Evolutionary conservation across 306 rosid genomes (phyloP), one percentile per base, ranked within the genome.

Genomic region (Cucurbita moschata): DNA sequence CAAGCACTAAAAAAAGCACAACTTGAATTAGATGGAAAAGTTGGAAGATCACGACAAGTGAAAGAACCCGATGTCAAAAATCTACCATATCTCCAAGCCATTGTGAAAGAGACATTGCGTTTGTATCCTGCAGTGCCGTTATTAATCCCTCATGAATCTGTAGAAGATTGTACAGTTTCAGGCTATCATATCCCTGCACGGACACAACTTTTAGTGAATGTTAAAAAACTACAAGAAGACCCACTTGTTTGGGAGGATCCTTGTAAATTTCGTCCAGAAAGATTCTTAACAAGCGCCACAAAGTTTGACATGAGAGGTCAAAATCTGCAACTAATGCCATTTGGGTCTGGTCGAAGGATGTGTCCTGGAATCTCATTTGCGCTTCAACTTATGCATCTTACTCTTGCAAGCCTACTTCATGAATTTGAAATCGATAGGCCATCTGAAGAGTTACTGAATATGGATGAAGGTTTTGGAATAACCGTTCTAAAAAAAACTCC

Each of bases 151-250:
- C 60, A 55, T 19, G 60, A 55, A 7, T 55, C 60, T 3, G 9
- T 1, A 3, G 60, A 88, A 73, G 89, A 84, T 73, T 88, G 89
- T 57, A 67, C 23, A 7, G 84, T 84, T 8, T 72, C 72, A 4
- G 86, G 90, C 8, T 86, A 82, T 71, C 47, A 69, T 52, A 86
- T 88, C 9, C 79, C 80, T 4, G 81, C 86, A 4, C 80, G 89
- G 14, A 85, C 89, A 1, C 79, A 87, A 8, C 49, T 86, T 44
- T 79, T 86, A 18, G 88, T 86, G 9, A 86, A 88, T 43, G 42
- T 81, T 1, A 83, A 87, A 87, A 86, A 83, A 83, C 83, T 88
- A 49, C 94, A 88, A 1, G 80, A 89, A 39, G 91, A 88, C 60
- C 84, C 89, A 9, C 69, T 79, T 43, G 79, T 83, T 23, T 88